Base-by-base conservation (phyloP, 768 basidiomycete species). In the Obba rivulosa region DNA sequence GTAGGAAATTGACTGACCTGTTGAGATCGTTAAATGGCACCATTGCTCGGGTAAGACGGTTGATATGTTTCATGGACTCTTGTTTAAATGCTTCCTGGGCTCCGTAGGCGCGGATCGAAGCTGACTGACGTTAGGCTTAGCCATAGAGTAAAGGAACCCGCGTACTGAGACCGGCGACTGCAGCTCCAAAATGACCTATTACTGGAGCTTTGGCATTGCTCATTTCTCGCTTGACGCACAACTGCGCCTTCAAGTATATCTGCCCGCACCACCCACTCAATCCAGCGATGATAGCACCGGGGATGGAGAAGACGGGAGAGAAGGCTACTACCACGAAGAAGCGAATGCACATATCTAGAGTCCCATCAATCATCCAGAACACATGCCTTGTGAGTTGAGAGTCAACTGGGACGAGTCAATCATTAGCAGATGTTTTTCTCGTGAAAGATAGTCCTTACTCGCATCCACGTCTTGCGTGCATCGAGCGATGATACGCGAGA, bases 161-260 rank as follows among this genome's bases (percentile, higher is more conserved):
- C 67, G 45, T 42, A 73, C 71, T 59, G 16, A 77, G 55, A 25
- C 80, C 80, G 16, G 69, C 61, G 31, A 80, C 69, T 0, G 77
- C 74, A 17, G 79, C 76, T 4, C 72, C 69, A 53, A 81, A 75
- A 49, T 75, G 72, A 18, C 69, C 72, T 50, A 76, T 65, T 5
- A 79, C 67, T 0, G 79, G 78, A 10, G 73, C 68, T 41, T 70
- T 68, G 7, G 68, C 66, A 45, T 73, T 75, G 41, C 71, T 74
- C 71, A 75, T 71, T 56, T 79, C 75, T 16, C 78, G 69, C 62
- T 81, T 81, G 53, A 80, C 73, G 8, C 73, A 68, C 14, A 80
- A 66, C 53, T 82, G 80, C 4, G 75, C 76, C 48, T 69, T 69
- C 59, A 81, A 78, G 60, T 78, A 81, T 4, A 78, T 55, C 34